A percentile compares a stretch with the other conserved stretches of the same genome.
Conservation (phyloP, 2,329 filamentous ascomycete species). For the Botrytis fabae region DNA sequence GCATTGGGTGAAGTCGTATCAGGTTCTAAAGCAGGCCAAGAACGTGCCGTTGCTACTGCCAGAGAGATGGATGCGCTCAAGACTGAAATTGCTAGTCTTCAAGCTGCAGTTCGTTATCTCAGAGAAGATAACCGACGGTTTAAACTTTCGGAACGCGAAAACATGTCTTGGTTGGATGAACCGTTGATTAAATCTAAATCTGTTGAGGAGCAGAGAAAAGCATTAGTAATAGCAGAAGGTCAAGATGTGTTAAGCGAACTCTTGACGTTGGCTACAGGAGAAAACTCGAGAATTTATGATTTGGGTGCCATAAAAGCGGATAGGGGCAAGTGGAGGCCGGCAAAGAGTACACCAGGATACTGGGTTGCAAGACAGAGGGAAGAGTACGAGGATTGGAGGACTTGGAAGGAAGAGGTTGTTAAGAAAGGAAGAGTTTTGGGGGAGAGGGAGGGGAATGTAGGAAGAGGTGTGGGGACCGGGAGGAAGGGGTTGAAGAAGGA, state of each 20-base stretch:
- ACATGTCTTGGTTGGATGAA: constrained; percentile 60
- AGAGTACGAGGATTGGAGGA: constrained; percentile 62
- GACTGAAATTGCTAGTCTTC: constrained; percentile 63
- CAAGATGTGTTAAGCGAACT: constrained; percentile 65
- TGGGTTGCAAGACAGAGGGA: constrained; percentile 65
- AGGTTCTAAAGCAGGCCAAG: constrained; percentile 58
- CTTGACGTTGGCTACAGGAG: constrained; percentile 55
- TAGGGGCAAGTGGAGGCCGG: constrained; percentile 65
- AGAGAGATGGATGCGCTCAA: constrained; percentile 73
- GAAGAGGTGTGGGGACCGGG: constrained; percentile 27
- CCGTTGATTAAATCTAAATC: constrained; percentile 52
- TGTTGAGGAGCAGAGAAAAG: constrained; percentile 51
- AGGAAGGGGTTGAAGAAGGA: constrained; percentile 24
- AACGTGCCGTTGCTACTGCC: constrained; percentile 67
- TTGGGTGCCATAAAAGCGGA: constrained; percentile 58
- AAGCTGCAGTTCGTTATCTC: constrained; percentile 67
- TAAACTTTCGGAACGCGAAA: constrained; percentile 50
- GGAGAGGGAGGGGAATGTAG: constrained; percentile 33
- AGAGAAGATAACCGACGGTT: constrained; percentile 66
- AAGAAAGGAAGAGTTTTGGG: constrained; percentile 52
- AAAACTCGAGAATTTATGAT: constrained; percentile 57
- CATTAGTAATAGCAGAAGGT: constrained; percentile 59
- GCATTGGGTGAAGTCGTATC: constrained; percentile 51
- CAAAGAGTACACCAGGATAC: constrained; percentile 63
- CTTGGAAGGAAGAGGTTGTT: constrained; percentile 57